These are phyloP conservation scores for Hamamelis virginiana DNA, from an alignment of 164 flowering plant species.

Conservation along the genomic window DNA sequence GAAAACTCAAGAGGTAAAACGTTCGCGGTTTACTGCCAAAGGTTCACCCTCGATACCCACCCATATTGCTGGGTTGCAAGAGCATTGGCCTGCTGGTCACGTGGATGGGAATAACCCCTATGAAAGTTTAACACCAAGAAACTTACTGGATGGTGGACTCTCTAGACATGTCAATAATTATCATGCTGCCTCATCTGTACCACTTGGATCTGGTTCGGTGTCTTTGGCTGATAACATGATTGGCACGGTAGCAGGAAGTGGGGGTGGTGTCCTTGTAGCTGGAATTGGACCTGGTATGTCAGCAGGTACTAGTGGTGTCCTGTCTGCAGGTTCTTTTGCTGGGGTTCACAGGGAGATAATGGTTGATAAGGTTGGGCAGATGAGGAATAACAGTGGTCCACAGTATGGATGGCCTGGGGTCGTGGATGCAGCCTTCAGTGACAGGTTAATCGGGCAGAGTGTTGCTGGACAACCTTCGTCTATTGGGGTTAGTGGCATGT, in stretches of 20 bases:
- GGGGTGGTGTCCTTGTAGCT: neutral
- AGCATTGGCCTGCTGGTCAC: constrained; percentile 14
- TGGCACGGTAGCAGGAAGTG: constrained; percentile 11
- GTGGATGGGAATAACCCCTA: constrained; percentile 13
- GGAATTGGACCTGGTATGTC: constrained; percentile 14
- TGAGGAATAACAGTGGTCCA: neutral
- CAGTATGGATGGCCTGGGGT: constrained; percentile 27
- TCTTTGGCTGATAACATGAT: constrained; percentile 9
- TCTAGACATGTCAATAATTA: constrained; percentile 16
- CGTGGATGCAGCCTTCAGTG: constrained; percentile 17
- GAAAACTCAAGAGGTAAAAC: constrained; percentile 31
- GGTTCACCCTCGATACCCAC: constrained; percentile 3
- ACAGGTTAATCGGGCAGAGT: constrained; percentile 20
- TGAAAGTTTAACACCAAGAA: constrained; percentile 3
- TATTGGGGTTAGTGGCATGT: constrained; percentile 2
- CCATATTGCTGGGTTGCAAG: constrained; percentile 14
- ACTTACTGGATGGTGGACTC: constrained; percentile 16
- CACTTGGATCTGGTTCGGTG: constrained; percentile 17
- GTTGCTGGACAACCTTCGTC: constrained; percentile 19
- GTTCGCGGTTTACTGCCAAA: constrained; percentile 12
- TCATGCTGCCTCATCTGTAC: constrained; percentile 17
- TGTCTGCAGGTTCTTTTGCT: constrained; percentile 14
- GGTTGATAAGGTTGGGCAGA: constrained; percentile 13
- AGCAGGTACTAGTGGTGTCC: constrained; percentile 5
- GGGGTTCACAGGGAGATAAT: constrained; percentile 18